phyloP scores from a whole-genome alignment of 73 alveolate genomes.

The Tetrahymena elliotti region DNA sequence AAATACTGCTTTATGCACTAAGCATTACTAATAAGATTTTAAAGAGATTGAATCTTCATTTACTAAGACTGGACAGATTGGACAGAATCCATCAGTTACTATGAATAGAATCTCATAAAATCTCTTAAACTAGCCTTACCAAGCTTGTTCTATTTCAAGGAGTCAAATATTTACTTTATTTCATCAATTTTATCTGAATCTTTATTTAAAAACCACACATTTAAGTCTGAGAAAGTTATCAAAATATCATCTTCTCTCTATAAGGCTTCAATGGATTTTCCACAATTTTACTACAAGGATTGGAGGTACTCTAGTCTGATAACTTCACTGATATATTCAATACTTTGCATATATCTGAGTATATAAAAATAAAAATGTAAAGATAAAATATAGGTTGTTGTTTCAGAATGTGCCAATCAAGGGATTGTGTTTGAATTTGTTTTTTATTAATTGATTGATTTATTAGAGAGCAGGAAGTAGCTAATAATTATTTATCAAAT shows the following conservation, averaged over 20 bases:
- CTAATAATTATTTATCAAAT: too few species aligned
- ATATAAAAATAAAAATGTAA: background rate
- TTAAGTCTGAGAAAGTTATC: background rate
- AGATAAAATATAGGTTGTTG: background rate
- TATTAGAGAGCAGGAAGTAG: background rate
- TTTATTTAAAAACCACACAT: background rate
- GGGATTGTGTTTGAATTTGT: too few species aligned
- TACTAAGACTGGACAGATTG: background rate
- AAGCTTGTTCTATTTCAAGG: background rate
- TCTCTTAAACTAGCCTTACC: background rate
- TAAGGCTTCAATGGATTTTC: background rate
- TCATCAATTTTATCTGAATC: background rate
- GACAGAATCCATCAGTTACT: background rate
- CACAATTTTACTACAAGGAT: background rate
- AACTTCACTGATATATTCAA: background rate
- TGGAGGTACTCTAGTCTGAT: background rate
- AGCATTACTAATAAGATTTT: background rate
- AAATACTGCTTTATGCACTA: background rate
- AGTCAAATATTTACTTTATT: background rate
- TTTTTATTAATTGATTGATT: too few species aligned
- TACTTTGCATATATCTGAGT: background rate
- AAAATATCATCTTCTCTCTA: background rate
- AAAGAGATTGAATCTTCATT: background rate
- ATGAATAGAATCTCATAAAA: background rate
- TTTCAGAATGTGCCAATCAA: background rate